Evolutionary conservation across 306 rosid species (phyloP).

Genomic region (Comarum palustre): DNA sequence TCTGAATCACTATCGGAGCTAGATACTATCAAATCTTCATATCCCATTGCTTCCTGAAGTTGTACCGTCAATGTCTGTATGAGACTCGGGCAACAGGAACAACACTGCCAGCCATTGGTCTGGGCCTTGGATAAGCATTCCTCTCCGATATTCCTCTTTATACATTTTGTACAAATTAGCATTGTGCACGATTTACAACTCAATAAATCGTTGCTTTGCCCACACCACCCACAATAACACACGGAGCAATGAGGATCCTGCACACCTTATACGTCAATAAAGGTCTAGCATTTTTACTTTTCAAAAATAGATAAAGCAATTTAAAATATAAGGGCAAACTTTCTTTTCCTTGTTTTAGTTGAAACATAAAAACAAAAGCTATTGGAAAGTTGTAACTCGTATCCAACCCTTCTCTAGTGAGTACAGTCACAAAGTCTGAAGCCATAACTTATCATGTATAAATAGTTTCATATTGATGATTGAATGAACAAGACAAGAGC

Average conservation of each 20-base stretch:
- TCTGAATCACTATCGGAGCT: conserved; percentile 82
- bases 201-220: conserved; percentile 50
- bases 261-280: conserved; percentile 30
- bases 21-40: conserved; percentile 37
- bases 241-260: conserved; percentile 62
- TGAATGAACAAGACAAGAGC: background rate
- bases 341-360: background rate
- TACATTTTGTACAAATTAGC: conserved; percentile 57
- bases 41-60: conserved; percentile 53
- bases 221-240: conserved; percentile 81
- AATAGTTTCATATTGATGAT: background rate
- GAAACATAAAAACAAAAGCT: background rate
- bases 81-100: conserved; percentile 63
- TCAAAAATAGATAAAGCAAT: background rate
- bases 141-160: conserved; percentile 63
- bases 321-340: background rate
- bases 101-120: conserved; percentile 65
- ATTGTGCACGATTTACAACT: conserved; percentile 62
- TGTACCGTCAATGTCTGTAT: conserved; percentile 47
- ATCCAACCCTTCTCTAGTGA: background rate
- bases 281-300: conserved; percentile 16
- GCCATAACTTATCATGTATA: background rate
- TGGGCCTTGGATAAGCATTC: conserved; percentile 50
- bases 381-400: background rate
- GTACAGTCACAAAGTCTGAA: background rate